A percentile compares a stretch with the other conserved stretches of the same genome.
Evolutionary conservation across 2,329 filamentous ascomycete genomes (phyloP).

Genomic region (Claviceps quebecensis): DNA sequence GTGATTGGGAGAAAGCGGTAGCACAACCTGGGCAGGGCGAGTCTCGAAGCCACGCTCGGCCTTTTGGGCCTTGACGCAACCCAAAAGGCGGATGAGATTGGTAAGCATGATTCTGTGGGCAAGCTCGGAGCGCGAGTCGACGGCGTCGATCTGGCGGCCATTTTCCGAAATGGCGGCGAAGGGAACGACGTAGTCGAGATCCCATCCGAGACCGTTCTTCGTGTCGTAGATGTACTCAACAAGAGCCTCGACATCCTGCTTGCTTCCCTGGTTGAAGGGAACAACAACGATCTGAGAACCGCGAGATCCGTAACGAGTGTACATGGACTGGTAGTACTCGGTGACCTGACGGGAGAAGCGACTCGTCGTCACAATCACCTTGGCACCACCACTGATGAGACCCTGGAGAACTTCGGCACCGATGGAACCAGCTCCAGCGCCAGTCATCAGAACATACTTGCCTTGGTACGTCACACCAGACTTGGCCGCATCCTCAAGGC

Average conservation of each 20-base stretch:
- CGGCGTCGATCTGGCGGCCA: constrained; percentile 88
- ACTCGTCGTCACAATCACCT: constrained; percentile 92
- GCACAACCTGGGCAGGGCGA: constrained; percentile 86
- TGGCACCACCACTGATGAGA: constrained; percentile 88
- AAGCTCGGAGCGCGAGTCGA: constrained; percentile 95
- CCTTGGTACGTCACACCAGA: constrained; percentile 81
- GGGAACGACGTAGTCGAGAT: constrained; percentile 88
- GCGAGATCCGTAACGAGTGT: constrained; percentile 81
- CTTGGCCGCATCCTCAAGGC: constrained; percentile 76
- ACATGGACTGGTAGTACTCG: constrained; percentile 99
- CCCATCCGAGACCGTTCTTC: constrained; percentile 96
- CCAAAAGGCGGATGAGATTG: constrained; percentile 83
- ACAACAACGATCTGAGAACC: constrained; percentile 96
- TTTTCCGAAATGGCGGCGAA: constrained; percentile 98
- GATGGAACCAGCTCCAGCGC: constrained; percentile 93
- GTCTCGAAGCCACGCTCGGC: constrained; percentile 79
- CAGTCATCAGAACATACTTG: constrained; percentile 96
- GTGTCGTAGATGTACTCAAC: constrained; percentile 93
- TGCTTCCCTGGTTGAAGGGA: constrained; percentile 97
- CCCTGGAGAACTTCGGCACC: constrained; percentile 94
- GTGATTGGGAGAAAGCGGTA: constrained; percentile 94
- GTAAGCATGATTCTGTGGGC: constrained; percentile 99
- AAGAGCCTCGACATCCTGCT: constrained; percentile 90
- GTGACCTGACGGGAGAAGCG: constrained; percentile 95
- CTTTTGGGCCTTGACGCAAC: constrained; percentile 84